Evolutionary conservation across 1,284 basidiomycete genomes (phyloP).

Genomic region (Leccinum pachyderme): DNA sequence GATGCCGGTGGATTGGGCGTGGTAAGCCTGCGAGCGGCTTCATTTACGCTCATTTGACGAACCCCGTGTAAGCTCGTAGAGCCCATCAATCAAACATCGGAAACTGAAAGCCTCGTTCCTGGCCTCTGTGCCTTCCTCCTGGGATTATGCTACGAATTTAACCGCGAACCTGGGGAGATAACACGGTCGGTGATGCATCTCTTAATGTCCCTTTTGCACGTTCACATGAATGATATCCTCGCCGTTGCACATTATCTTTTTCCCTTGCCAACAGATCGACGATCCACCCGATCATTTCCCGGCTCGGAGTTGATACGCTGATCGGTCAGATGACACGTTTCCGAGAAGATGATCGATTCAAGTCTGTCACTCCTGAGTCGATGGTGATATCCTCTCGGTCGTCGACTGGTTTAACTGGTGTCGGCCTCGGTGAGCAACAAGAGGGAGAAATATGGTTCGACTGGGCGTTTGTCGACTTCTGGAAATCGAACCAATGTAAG

Average conservation of each 20-base stretch:
- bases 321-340: constrained; percentile 84
- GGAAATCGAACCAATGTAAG: constrained; percentile 96
- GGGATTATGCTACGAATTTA: constrained; percentile 93
- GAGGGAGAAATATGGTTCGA: constrained; percentile 97
- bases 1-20: constrained; percentile 88
- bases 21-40: constrained; percentile 49
- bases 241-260: neutral
- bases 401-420: constrained; percentile 22
- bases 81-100: constrained; percentile 88
- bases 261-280: constrained; percentile 48
- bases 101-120: constrained; percentile 85
- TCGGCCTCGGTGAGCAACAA: constrained; percentile 36
- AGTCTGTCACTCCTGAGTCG: constrained; percentile 79
- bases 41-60: neutral
- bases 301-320: constrained; percentile 83
- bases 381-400: constrained; percentile 38
- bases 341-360: constrained; percentile 91
- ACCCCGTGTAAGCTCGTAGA: constrained; percentile 71
- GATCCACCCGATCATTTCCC: constrained; percentile 85
- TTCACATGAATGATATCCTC: neutral
- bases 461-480: constrained; percentile 98
- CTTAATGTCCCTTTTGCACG: neutral
- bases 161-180: constrained; percentile 89
- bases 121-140: constrained; percentile 91
- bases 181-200: constrained; percentile 56